Evolutionary conservation across 768 basidiomycete species (phyloP).

Genomic region (Cystobasidium onofrii): DNA sequence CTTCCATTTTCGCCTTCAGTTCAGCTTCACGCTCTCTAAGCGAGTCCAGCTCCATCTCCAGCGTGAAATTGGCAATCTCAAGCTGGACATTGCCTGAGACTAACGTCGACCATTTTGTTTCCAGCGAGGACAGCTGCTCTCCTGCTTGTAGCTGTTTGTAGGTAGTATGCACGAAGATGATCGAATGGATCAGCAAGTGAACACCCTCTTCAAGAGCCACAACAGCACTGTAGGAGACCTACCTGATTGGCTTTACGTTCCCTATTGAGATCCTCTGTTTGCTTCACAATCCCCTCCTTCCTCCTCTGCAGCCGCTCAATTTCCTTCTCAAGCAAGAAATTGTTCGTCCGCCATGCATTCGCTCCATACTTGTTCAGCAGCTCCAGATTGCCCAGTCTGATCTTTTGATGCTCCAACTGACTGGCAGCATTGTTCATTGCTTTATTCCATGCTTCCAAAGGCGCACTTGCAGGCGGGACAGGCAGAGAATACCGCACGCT

Average conservation of each 20-base stretch:
- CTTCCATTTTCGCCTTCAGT: conserved; percentile 2
- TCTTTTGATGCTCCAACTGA: conserved; percentile 74
- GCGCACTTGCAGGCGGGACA: conserved; percentile 55
- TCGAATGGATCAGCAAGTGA: not conserved
- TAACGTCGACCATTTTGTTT: conserved; percentile 85
- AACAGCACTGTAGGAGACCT: conserved; percentile 15
- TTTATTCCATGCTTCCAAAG: conserved; percentile 66
- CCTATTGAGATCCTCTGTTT: conserved; percentile 77
- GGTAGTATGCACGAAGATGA: not conserved
- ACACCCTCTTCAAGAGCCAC: not conserved
- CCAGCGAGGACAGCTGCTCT: conserved; percentile 67
- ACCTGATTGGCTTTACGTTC: conserved; percentile 81
- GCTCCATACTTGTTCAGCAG: conserved; percentile 76
- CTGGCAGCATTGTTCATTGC: conserved; percentile 68
- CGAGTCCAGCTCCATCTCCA: conserved; percentile 64
- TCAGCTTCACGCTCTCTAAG: conserved; percentile 42
- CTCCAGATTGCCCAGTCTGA: conserved; percentile 75
- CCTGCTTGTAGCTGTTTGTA: conserved; percentile 62
- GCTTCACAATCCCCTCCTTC: conserved; percentile 67
- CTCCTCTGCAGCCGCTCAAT: conserved; percentile 63
- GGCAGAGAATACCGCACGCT: conserved; percentile 66
- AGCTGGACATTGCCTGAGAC: conserved; percentile 84
- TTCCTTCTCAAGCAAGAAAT: conserved; percentile 72
- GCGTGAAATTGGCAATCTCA: conserved; percentile 84
- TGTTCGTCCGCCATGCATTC: conserved; percentile 86